Evolutionary conservation across 2,329 filamentous ascomycete genomes (phyloP).

Genomic region (Diaporthe sp.): DNA sequence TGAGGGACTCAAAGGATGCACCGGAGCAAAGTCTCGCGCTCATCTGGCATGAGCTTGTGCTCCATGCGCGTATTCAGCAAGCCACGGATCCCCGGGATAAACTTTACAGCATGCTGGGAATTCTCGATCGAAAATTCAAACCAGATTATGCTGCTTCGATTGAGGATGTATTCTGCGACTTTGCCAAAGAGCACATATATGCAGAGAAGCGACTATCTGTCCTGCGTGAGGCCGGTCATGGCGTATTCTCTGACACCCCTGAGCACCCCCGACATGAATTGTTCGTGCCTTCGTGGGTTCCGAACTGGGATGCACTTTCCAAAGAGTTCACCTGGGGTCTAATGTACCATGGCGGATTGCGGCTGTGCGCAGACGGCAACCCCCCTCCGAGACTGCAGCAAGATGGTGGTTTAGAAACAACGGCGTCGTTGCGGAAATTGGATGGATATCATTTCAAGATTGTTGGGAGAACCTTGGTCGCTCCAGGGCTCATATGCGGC

Average conservation of each 20-base stretch:
- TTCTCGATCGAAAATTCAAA: background rate
- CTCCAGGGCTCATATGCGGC: background rate
- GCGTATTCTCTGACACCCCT: background rate
- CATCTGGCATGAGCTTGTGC: conserved; percentile 5
- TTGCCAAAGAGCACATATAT: background rate
- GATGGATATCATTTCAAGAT: background rate
- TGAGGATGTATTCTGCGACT: background rate
- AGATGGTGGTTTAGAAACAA: background rate
- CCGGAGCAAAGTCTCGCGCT: background rate
- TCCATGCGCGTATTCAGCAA: background rate
- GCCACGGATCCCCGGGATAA: conserved; percentile 5
- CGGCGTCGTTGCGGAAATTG: too few species aligned
- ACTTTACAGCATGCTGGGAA: conserved; percentile 6
- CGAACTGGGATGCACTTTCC: conserved; percentile 2
- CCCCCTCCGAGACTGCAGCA: background rate
- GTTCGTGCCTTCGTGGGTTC: conserved; percentile 11
- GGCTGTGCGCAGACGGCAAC: background rate
- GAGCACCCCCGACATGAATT: conserved; percentile 7
- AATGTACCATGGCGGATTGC: background rate
- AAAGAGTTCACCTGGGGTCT: conserved; percentile 14
- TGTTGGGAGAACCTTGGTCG: background rate
- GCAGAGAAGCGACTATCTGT: background rate
- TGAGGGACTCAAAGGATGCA: background rate
- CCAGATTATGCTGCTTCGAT: conserved; percentile 4
- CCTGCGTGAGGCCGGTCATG: conserved; percentile 4